Conservation (phyloP, 768 basidiomycete genomes). For the Suillus alpinus region DNA sequence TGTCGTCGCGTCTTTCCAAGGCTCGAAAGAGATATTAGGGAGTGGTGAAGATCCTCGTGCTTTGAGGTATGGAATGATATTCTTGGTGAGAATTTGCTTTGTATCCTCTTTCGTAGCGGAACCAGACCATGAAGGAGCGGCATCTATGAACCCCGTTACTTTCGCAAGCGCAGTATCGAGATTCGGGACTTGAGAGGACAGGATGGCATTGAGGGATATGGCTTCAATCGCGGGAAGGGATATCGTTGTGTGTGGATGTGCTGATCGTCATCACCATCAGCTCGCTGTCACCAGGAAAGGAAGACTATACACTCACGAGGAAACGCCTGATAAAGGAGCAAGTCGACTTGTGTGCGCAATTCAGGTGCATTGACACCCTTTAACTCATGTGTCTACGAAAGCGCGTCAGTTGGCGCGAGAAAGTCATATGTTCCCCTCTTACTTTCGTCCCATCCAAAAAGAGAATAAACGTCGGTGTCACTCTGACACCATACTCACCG, state of each 20-base stretch:
- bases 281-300: neutral
- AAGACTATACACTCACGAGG: constrained; percentile 58
- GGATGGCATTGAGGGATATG: constrained; percentile 69
- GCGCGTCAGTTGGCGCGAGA: neutral
- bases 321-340: constrained; percentile 72
- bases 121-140: constrained; percentile 34
- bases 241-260: constrained; percentile 70
- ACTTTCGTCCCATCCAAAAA: constrained; percentile 79
- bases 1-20: constrained; percentile 49
- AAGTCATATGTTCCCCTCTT: neutral
- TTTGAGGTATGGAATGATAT: constrained; percentile 65
- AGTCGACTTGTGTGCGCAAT: constrained; percentile 68
- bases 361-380: constrained; percentile 71
- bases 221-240: constrained; percentile 58
- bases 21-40: constrained; percentile 36
- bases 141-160: constrained; percentile 60
- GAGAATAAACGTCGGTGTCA: constrained; percentile 88
- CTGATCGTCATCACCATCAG: constrained; percentile 35
- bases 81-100: constrained; percentile 46
- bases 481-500: constrained; percentile 59
- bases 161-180: constrained; percentile 64
- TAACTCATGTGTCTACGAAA: constrained; percentile 59
- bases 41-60: constrained; percentile 43
- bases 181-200: constrained; percentile 70
- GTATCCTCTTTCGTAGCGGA: constrained; percentile 33